A percentile compares a stretch with the other conserved stretches of the same genome.
Evolutionary conservation across 176 grass and related monocot species (phyloP).

Genomic region (Oryza nivara): DNA sequence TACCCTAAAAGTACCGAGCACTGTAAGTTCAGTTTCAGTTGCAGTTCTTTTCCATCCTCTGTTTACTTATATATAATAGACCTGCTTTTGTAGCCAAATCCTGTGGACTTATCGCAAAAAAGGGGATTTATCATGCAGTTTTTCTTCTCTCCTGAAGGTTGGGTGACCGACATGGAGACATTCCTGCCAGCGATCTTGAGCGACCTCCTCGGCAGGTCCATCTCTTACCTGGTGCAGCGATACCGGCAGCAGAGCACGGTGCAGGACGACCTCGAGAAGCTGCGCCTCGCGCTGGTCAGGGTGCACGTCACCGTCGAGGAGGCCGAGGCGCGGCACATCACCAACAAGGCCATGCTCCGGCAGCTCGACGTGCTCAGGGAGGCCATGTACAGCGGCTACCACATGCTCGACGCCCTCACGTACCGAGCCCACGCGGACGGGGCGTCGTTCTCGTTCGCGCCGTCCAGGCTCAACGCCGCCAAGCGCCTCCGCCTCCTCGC

Average conservation of each 20-base stretch:
- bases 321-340: conserved; percentile 41
- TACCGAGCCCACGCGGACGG: neutral
- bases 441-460: neutral
- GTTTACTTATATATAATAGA: neutral
- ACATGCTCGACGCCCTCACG: conserved; percentile 43
- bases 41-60: neutral
- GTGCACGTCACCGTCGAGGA: conserved; percentile 34
- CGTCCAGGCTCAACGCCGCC: conserved; percentile 27
- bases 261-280: conserved; percentile 8
- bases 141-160: neutral
- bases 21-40: neutral
- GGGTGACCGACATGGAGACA: conserved; percentile 12
- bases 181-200: conserved; percentile 26
- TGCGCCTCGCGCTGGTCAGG: conserved; percentile 26
- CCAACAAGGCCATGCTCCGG: conserved; percentile 45
- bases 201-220: conserved; percentile 25
- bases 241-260: conserved; percentile 5
- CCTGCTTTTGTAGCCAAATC: neutral
- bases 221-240: conserved; percentile 18
- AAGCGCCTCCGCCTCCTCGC: conserved; percentile 17
- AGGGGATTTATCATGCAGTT: neutral
- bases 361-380: conserved; percentile 43
- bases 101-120: neutral
- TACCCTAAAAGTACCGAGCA: neutral
- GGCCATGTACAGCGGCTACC: conserved; percentile 45